Base-by-base conservation (phyloP, 2,329 filamentous ascomycete species). In the Fusarium continuum region DNA sequence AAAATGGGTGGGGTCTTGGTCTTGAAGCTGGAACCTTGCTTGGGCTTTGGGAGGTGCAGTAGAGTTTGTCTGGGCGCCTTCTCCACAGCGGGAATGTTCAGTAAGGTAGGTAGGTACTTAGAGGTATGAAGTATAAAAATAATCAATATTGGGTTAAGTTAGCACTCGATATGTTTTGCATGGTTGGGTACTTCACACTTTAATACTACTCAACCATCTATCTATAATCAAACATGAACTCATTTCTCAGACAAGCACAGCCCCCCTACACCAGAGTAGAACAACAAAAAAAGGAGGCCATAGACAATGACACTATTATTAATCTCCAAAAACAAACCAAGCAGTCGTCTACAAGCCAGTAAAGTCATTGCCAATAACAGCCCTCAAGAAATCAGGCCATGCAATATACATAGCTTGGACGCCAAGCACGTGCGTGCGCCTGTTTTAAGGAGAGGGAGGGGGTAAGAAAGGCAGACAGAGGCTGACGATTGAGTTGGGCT, bases 371-470 rank as follows among this genome's bases (percentile, higher is more conserved):
- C 61, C 64, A 69, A 66, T 61, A 22, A 38, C 32, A 49, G 50
- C 45, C 55, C 65, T 49, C 46, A 47, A 54, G 17, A 55, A 35
- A 70, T 70, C 67, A 70, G 67, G 44, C 67, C 67, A 70, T 70
- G 47, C 49, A 62, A 69, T 65, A 55, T 58, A 46, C 51, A 59
- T 50, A 70, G 56, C 55, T 60, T 65, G 46, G 45, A 58, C 55
- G 67, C 65, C 67, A 70, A 70, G 67, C 55, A 52, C 45, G 64
- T 46, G 46, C 55, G 54, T 64, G 64, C 56, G 52, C 46, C 46
- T 34, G n/a, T 28, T 52, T 40, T 43, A 39, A 49, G 52, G 39
- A 23, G 54, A 44, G 35, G 25, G 20, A 36, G 19, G 28, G 23
- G 14, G 28, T 29, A 14, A 29, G 28, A 29, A n/a, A n/a, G n/a